A percentile compares a stretch with the other conserved stretches of the same genome.
These are phyloP conservation scores for Rhynchosporium graminicola DNA, from an alignment of 2,329 filamentous ascomycete species.

Conservation along the genomic window DNA sequence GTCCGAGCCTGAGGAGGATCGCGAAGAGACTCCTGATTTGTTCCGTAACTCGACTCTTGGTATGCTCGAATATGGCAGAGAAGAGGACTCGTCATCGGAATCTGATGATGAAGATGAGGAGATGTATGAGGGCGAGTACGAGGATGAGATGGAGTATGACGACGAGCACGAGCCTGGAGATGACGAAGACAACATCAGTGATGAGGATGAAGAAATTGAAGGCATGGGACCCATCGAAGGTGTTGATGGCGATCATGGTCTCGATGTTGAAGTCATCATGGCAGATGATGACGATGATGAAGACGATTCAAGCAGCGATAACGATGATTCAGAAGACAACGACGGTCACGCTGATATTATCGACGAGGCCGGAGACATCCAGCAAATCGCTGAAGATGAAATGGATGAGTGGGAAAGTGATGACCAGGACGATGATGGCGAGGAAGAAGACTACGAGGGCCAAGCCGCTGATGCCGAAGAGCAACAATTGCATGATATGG, in stretches of 20 bases:
- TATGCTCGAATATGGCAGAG: constrained; percentile 83
- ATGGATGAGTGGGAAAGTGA: constrained; percentile 63
- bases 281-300: constrained; percentile 65
- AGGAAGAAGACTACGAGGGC: constrained; percentile 55
- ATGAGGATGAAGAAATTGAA: constrained; percentile 84
- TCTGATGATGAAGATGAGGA: constrained; percentile 77
- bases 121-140: constrained; percentile 92
- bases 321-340: constrained; percentile 56
- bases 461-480: constrained; percentile 56
- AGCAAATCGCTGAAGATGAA: constrained; percentile 54
- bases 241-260: constrained; percentile 60
- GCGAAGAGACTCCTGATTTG: constrained; percentile 93
- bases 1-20: constrained; percentile 81
- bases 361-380: constrained; percentile 61
- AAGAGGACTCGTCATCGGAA: constrained; percentile 76
- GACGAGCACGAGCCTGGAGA: constrained; percentile 52
- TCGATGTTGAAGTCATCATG: constrained; percentile 75
- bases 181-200: constrained; percentile 84
- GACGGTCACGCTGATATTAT: constrained; percentile 55
- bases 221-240: constrained; percentile 87
- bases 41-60: constrained; percentile 95
- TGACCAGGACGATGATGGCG: constrained; percentile 58
- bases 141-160: constrained; percentile 65
- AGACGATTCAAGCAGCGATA: constrained; percentile 59
- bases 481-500: constrained; percentile 47